These are phyloP conservation scores for Pluteus cervinus DNA, from an alignment of 768 basidiomycete species.

Conservation along the genomic window DNA sequence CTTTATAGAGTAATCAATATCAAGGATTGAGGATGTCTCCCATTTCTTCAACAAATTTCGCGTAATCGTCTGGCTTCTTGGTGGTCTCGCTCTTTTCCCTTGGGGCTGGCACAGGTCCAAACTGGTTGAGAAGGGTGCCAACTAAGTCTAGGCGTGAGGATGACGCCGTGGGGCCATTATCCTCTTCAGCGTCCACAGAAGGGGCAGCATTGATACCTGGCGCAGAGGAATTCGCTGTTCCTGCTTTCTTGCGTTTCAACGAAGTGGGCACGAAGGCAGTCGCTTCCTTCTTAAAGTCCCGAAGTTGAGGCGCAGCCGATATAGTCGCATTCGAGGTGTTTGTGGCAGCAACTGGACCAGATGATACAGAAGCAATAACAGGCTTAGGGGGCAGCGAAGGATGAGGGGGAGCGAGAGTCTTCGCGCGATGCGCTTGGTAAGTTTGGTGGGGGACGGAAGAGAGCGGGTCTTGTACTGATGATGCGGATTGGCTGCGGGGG, in stretches of 20 bases:
- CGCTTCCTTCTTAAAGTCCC: slow-evolving; percentile 93
- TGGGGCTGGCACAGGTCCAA: slow-evolving; percentile 36
- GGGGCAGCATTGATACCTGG: slow-evolving; percentile 63
- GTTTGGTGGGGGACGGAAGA: slow-evolving; percentile 73
- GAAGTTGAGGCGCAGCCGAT: slow-evolving; percentile 79
- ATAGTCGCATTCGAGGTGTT: slow-evolving; percentile 59
- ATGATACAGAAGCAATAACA: slow-evolving; percentile 23
- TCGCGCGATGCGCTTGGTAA: slow-evolving; percentile 66
- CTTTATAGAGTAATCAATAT: slow-evolving; percentile 6
- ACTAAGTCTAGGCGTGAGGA: slow-evolving; percentile 61
- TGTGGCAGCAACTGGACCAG: slow-evolving; percentile 28
- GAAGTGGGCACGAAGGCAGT: slow-evolving; percentile 86
- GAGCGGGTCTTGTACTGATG: slow-evolving; percentile 69
- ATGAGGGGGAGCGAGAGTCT: slow-evolving; percentile 25
- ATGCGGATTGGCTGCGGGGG: slow-evolving; percentile 42
- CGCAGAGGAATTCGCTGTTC: slow-evolving; percentile 23
- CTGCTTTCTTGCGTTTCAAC: slow-evolving; percentile 67
- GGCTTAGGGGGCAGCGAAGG: slow-evolving; percentile 39
- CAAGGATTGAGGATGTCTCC: slow-evolving; percentile 51
- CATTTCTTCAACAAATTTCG: slow-evolving; percentile 73
- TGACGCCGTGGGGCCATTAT: slow-evolving; percentile 19
- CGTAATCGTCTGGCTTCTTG: slow-evolving; percentile 63
- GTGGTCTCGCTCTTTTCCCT: slow-evolving; percentile 13
- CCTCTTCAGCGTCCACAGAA: slow-evolving; percentile 31
- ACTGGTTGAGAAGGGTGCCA: slow-evolving; percentile 51